Evolutionary conservation across 352 stramenopile species (phyloP), one percentile per base, ranked within the genome.

Genomic region (Pythium apleroticum): DNA sequence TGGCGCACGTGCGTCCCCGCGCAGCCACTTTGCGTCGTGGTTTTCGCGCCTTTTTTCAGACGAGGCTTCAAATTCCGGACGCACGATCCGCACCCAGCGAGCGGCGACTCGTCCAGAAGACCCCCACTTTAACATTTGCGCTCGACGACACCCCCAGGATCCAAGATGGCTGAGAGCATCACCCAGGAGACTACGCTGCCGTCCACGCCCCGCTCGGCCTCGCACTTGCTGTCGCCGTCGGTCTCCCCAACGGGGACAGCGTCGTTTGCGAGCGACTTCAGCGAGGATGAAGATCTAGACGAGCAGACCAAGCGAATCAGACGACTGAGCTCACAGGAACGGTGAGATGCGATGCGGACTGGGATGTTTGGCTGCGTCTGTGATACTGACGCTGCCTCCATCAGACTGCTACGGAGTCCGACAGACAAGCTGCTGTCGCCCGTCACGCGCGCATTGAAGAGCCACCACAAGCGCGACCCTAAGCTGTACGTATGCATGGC

Each of bases 391-490:
- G 27, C 19, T 12, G 20, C 15, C 19, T 58, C 4, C 15, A 15
- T 3, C 60, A 91, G 80, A 54, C 58, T 91, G 39, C 65, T 86
- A 0, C 75, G 67, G 12, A 91, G 82, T 41, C 82, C 82, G 1
- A 91, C 82, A 8, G 82, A 91, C 66, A 84, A 77, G 46, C 65
- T 89, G 60, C 27, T 90, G n/a, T 90, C 82, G 15, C 82, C 82
- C 11, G 78, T 88, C 4, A 87, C 75, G 1, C 72, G 71, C 27
- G 80, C 80, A 14, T 56, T 91, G 14, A 72, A 67, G 15, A 68
- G 66, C 19, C 70, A 84, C 31, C 73, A 68, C 39, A 66, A 65
- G 50, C 60, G 50, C 28, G 52, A 43, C 20, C 27, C 35, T 19
- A 72, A 68, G 19, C 52, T 60, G 65, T 72, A 61, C n/a, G 58